Evolutionary conservation across 2,329 filamentous ascomycete genomes (phyloP).

Genomic region (Phaeosphaeriaceae sp.): DNA sequence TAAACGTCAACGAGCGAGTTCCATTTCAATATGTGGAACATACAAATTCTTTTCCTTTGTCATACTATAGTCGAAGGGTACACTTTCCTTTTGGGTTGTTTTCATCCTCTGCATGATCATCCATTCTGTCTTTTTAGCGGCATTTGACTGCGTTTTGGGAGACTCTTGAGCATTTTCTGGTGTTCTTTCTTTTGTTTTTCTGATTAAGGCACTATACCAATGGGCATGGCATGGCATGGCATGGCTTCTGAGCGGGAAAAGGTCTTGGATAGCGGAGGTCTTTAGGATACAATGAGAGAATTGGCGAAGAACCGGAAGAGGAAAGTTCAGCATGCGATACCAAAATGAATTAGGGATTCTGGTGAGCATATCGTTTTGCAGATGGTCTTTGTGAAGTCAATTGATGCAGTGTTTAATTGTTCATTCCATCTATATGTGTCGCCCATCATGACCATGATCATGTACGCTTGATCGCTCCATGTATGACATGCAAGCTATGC

Average conservation of each 20-base stretch:
- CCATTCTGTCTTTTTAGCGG: conserved; percentile 27
- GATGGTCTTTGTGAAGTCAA: too few species aligned
- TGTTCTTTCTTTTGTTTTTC: conserved; percentile 10
- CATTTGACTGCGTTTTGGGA: conserved; percentile 27
- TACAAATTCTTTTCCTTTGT: too few species aligned
- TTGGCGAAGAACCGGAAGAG: not conserved
- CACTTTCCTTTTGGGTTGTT: not conserved
- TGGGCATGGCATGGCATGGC: conserved; percentile 10
- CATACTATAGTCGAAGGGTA: not conserved
- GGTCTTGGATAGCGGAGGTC: not conserved
- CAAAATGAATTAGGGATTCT: not conserved
- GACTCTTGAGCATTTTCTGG: conserved; percentile 23
- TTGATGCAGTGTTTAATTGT: not conserved
- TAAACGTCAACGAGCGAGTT: too few species aligned
- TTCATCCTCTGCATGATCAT: conserved; percentile 13
- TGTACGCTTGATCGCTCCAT: conserved; percentile 3
- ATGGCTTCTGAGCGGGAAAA: conserved; percentile 10
- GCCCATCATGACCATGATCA: not conserved
- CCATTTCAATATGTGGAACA: too few species aligned
- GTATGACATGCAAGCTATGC: conserved; percentile 16
- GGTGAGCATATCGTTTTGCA: too few species aligned
- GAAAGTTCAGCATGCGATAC: not conserved
- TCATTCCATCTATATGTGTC: not conserved
- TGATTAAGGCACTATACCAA: conserved; percentile 22
- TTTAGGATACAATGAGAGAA: not conserved